Conservation (phyloP, 768 basidiomycete genomes). For the Pleurotus eryngii region DNA sequence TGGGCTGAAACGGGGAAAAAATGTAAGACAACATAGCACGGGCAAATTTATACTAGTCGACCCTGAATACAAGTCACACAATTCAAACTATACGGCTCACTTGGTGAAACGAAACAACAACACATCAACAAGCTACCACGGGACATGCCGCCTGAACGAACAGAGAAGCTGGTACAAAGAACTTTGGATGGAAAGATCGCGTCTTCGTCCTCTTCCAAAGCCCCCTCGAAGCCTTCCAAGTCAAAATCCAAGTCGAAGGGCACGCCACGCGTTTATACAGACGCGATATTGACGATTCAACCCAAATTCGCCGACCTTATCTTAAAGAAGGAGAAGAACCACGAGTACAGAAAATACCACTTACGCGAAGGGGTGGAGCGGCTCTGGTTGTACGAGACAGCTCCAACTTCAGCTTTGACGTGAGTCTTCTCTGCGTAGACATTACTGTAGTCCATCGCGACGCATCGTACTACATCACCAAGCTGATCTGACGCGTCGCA, state of each 20-base stretch:
- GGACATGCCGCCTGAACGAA: slow-evolving; percentile 2
- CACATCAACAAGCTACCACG: background rate
- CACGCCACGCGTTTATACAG: slow-evolving; percentile 23
- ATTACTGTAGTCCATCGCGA: background rate
- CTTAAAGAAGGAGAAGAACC: slow-evolving; percentile 28
- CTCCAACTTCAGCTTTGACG: slow-evolving; percentile 25
- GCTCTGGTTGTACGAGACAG: slow-evolving; percentile 29
- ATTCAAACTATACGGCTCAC: background rate
- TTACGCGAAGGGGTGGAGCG: slow-evolving; percentile 22
- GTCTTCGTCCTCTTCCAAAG: slow-evolving; percentile 4
- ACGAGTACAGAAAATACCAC: slow-evolving; percentile 32
- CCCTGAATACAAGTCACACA: too few species aligned
- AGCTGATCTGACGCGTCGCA: background rate
- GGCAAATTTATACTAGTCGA: too few species aligned
- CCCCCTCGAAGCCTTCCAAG: background rate
- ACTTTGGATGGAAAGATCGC: slow-evolving; percentile 16
- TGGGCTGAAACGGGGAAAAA: too few species aligned
- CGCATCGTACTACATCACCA: background rate
- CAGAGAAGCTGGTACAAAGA: slow-evolving; percentile 9
- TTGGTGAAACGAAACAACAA: background rate
- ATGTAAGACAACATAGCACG: too few species aligned
- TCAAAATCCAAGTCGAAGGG: slow-evolving; percentile 9
- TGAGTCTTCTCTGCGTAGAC: slow-evolving; percentile 13
- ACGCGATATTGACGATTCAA: slow-evolving; percentile 29
- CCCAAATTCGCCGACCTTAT: slow-evolving; percentile 28